These are phyloP conservation scores for Artemisia argyi DNA, from an alignment of 129 eudicot genomes.

Conservation along the genomic window DNA sequence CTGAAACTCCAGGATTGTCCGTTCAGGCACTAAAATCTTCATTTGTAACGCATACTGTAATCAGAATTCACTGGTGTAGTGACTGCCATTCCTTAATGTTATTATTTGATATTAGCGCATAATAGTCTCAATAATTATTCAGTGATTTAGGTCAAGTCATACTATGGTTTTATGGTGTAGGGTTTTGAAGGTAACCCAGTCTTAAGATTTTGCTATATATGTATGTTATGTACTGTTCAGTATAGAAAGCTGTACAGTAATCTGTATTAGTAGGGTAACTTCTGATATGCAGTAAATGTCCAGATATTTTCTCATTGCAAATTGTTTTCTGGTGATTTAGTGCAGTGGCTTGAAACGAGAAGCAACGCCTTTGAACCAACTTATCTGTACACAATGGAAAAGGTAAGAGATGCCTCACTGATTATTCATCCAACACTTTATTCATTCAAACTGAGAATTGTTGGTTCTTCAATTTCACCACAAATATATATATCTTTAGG, in stretches of 20 bases:
- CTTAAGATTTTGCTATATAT: not conserved
- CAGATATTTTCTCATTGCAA: constrained; percentile 18
- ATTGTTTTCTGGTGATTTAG: constrained; percentile 43
- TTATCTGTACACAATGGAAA: constrained; percentile 82
- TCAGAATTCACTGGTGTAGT: not conserved
- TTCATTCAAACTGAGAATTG: constrained; percentile 2
- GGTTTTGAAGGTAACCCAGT: constrained; percentile 1
- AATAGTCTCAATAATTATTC: not conserved
- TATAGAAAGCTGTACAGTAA: not conserved
- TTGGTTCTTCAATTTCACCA: not conserved
- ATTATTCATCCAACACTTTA: constrained; percentile 7
- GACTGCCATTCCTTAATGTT: not conserved
- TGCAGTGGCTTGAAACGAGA: constrained; percentile 93
- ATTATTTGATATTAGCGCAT: constrained; percentile 1
- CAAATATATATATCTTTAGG: not conserved
- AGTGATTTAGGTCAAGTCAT: constrained; percentile 4
- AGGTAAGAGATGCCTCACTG: constrained; percentile 43
- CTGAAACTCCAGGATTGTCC: not conserved
- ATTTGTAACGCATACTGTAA: not conserved
- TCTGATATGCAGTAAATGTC: not conserved
- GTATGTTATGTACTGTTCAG: not conserved
- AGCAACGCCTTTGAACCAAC: constrained; percentile 90
- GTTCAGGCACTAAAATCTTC: constrained; percentile 8
- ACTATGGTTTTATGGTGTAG: constrained; percentile 3
- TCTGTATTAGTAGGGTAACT: not conserved